phyloP scores from a whole-genome alignment of 345 rosid species.

The Kandelia obovata region DNA sequence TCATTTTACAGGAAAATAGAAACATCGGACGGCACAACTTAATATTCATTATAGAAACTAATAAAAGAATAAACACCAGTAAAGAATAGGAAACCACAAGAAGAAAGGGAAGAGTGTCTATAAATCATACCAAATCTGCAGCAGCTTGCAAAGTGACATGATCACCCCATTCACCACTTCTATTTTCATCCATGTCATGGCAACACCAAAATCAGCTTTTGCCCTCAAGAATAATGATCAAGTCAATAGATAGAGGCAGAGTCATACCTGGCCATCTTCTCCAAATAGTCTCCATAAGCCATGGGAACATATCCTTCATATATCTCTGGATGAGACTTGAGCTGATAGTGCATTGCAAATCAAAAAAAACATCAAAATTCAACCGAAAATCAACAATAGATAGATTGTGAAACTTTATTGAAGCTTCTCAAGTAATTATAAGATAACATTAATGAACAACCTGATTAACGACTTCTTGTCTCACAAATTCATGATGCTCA shows the following conservation, averaged over 20 bases:
- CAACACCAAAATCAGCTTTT: conserved; percentile 19
- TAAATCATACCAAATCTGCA: conserved; percentile 42
- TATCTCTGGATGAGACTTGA: conserved; percentile 41
- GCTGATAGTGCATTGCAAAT: conserved; percentile 32
- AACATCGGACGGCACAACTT: too few species aligned
- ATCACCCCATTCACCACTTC: conserved; percentile 60
- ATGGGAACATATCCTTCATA: conserved; percentile 75
- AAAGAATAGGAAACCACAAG: neutral
- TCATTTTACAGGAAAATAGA: too few species aligned
- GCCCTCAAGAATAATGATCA: conserved; percentile 3
- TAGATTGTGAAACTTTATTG: too few species aligned
- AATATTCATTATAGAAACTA: neutral
- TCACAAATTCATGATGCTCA: conserved; percentile 46
- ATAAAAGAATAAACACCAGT: neutral
- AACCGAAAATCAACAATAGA: neutral
- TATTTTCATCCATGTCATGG: conserved; percentile 21
- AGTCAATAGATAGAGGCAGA: conserved; percentile 15
- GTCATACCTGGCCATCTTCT: conserved; percentile 56
- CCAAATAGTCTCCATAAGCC: conserved; percentile 59
- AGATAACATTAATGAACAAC: conserved; percentile 15
- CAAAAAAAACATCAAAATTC: conserved; percentile 17
- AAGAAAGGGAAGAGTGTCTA: neutral
- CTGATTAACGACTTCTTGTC: conserved; percentile 44
- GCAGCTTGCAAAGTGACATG: conserved; percentile 56
- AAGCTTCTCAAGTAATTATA: neutral